Base-by-base conservation (phyloP, 2,329 filamentous ascomycete genomes). In the Arthrocladium fulminans region DNA sequence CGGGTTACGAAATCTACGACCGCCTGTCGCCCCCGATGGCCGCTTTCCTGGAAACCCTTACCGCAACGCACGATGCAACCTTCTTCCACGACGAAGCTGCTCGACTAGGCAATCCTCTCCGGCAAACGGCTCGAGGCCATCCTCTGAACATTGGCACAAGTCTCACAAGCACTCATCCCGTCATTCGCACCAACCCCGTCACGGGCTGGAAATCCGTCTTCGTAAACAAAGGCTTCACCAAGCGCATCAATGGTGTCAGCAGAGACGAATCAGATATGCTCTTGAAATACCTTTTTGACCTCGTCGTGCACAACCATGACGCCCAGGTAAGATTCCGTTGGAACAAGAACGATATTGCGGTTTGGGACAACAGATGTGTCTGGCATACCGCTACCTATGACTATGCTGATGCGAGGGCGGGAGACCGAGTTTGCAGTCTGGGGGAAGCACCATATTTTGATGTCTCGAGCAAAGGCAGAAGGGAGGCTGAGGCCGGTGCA, bases 1-100 rank as follows among this genome's bases (percentile, higher is more conserved):
- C 77, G 1, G 79, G 79, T 0, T 83, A 83, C 58, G 80, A 84
- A 55, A 63, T 83, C 10, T 84, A 82, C 57, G 80, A 85, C 57
- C 73, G 78, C 23, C 69, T 85, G 35, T 51, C 47, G 45, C 39
- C 68, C 2, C 67, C 75, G 0, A 75, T 76, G 46, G 76, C 76
- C 50, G 65, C 65, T 20, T 82, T 83, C 61, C 69, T 83, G 23
- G 79, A 83, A 47, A 62, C 63, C 0, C 63, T 83, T 6, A 81
- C 76, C 0, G 80, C 73, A 2, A 77, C 74, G 0, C 76, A 69
- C 44, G 74, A 73, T 52, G 70, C 70, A 0, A 68, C 74, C 0
- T 60, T 63, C 1, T 81, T 79, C 62, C 67, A 68, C 49, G 62
- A 73, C 13, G 65, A 72, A 6, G 76, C 76, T 0, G 63, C 57